Conservation (phyloP, 768 basidiomycete genomes). For the Atractiella rhizophila region DNA sequence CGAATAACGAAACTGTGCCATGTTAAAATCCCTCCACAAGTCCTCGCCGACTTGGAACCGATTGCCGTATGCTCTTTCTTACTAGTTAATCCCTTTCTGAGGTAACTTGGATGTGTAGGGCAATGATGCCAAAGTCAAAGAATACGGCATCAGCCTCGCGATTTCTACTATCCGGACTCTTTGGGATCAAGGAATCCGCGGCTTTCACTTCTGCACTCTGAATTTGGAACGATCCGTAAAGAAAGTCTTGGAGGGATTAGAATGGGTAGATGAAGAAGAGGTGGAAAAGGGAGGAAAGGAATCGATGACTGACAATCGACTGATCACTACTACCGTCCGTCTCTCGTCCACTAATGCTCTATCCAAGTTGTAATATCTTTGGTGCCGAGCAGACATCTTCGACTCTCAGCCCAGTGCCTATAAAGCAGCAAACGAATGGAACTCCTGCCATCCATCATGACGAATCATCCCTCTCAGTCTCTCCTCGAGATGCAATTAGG, state of each 20-base stretch:
- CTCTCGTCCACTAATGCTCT: too few relatives aligned
- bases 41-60: constrained; percentile 41
- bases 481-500: too few relatives aligned
- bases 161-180: constrained; percentile 44
- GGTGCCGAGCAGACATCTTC: too few relatives aligned
- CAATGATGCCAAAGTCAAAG: constrained; percentile 80
- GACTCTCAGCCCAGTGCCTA: too few relatives aligned
- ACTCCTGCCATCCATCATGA: neutral
- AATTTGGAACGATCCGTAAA: constrained; percentile 92
- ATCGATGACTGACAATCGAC: neutral
- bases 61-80: constrained; percentile 36
- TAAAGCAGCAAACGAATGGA: too few relatives aligned
- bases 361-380: too few relatives aligned
- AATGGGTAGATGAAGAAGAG: constrained; percentile 30
- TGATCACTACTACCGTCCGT: neutral
- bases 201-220: constrained; percentile 82
- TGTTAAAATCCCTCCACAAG: constrained; percentile 39
- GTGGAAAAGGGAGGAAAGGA: neutral
- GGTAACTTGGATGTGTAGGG: constrained; percentile 28
- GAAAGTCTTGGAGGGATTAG: constrained; percentile 49
- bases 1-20: constrained; percentile 75
- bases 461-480: neutral
- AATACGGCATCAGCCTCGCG: constrained; percentile 70
- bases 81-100: neutral
- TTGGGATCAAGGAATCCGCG: constrained; percentile 43